These are phyloP conservation scores for Lasiosphaeria miniovina DNA, from an alignment of 495 filamentous ascomycete species.

Conservation along the genomic window DNA sequence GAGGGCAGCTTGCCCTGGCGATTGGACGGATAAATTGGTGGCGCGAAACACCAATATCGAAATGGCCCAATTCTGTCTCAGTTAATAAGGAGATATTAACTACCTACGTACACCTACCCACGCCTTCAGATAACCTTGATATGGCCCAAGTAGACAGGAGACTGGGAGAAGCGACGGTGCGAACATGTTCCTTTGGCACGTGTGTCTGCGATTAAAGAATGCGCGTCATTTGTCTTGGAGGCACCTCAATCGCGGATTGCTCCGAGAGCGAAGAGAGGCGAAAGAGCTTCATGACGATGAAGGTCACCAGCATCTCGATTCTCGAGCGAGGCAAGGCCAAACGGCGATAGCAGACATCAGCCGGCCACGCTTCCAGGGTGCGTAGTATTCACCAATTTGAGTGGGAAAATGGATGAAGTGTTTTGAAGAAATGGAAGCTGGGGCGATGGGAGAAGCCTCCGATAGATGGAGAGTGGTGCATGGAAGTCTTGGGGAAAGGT, in stretches of 20 bases:
- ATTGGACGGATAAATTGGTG: constrained; percentile 30
- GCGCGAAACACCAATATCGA: constrained; percentile 16
- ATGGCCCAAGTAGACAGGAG: constrained; percentile 3
- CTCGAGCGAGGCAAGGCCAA: too few relatives aligned
- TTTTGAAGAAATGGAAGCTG: background rate
- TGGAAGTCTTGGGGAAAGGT: background rate
- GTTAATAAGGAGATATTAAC: constrained; percentile 24
- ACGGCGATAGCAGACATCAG: too few relatives aligned
- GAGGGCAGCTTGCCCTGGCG: constrained; percentile 2
- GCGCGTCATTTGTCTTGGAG: too few relatives aligned
- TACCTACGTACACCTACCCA: constrained; percentile 5
- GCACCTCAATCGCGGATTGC: too few relatives aligned
- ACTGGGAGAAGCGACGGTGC: too few relatives aligned
- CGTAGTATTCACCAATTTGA: background rate
- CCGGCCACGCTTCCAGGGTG: background rate
- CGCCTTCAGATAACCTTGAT: constrained; percentile 12
- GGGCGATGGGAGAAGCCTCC: background rate
- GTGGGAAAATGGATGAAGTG: background rate
- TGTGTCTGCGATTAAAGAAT: too few relatives aligned
- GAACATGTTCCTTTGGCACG: too few relatives aligned
- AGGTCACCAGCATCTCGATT: too few relatives aligned
- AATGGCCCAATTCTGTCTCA: constrained; percentile 17
- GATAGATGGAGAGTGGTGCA: background rate
- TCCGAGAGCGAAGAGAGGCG: too few relatives aligned
- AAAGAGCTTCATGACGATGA: too few relatives aligned